phyloP scores from a whole-genome alignment of 169 alveolate genomes.

The Plasmodium inui region DNA sequence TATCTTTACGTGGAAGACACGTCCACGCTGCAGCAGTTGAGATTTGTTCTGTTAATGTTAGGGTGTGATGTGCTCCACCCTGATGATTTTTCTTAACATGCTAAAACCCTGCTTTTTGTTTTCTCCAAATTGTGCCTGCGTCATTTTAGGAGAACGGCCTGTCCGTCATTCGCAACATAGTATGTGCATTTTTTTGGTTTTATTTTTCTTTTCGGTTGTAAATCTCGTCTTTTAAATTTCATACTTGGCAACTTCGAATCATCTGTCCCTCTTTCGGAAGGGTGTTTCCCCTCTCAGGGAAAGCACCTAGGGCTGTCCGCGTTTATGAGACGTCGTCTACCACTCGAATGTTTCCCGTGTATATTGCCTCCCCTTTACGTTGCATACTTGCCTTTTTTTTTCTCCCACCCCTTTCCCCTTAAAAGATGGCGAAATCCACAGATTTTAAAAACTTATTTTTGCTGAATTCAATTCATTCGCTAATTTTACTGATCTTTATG shows the following conservation, averaged over 20 bases:
- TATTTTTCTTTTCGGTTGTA: not conserved
- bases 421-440: constrained; percentile 24
- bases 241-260: not conserved
- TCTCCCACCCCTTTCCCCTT: not conserved
- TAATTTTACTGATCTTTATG: constrained; percentile 45
- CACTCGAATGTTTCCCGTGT: not conserved
- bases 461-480: constrained; percentile 22
- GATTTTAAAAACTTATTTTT: constrained; percentile 48
- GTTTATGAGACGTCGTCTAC: not conserved
- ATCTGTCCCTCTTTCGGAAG: not conserved
- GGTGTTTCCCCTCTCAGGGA: not conserved
- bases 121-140: not conserved
- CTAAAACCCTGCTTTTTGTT: not conserved
- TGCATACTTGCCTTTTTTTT: not conserved
- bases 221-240: not conserved
- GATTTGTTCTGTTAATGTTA: not conserved
- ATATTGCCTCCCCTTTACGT: not conserved
- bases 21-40: not conserved
- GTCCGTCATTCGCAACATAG: not conserved
- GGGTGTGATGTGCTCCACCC: not conserved
- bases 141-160: not conserved
- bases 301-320: not conserved
- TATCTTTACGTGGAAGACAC: not conserved
- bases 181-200: not conserved
- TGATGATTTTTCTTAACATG: not conserved